Evolutionary conservation across 2,329 filamentous ascomycete species (phyloP), one percentile per base, ranked within the genome.

Genomic region (Pseudocercospora eumusae): DNA sequence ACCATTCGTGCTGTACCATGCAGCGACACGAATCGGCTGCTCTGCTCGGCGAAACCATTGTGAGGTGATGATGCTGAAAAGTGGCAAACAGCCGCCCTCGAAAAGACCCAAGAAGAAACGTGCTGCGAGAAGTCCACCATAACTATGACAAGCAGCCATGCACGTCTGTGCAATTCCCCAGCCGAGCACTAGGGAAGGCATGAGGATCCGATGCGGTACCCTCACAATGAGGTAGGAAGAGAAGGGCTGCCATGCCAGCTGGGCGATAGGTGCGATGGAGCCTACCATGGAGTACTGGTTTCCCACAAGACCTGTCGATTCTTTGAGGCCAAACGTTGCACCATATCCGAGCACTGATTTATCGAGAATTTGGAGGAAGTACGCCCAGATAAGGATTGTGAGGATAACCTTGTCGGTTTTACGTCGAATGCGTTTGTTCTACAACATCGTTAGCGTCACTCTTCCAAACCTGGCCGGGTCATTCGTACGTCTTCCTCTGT

Each of bases 51-150:
- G 62, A 45, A 66, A 73, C 70, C 70, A 73, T 45, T 69, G 66
- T 2, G 60, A 63, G 11, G 67, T 70, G 20, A 73, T 68, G 2
- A 90, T 78, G 0, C 84, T 82, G 68, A 89, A 89, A 0, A 86
- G 84, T 0, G 87, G 88, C 0, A 85, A 86, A 4, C 89, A 85
- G 0, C 86, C 84, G 0, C 85, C 80, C 72, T 90, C 88, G 58
- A 88, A 88, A 0, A 87, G 78, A 23, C 87, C 87, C 1, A 89
- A 79, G 65, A 89, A 84, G 70, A 88, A 86, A 0, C 88, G 82
- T 36, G 88, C 81, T 0, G 83, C 84, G 23, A 88, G 80, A 0
- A 86, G 82, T 1, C 85, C 83, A 0, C 80, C 77, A 67, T 84
- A 89, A 69, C 83, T 84, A 18, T 80, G 76, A 1, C 84, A 83